These are phyloP conservation scores for Bolboschoenoplectus hybrid DNA, from an alignment of 202 grass and related monocot species.

Conservation along the genomic window DNA sequence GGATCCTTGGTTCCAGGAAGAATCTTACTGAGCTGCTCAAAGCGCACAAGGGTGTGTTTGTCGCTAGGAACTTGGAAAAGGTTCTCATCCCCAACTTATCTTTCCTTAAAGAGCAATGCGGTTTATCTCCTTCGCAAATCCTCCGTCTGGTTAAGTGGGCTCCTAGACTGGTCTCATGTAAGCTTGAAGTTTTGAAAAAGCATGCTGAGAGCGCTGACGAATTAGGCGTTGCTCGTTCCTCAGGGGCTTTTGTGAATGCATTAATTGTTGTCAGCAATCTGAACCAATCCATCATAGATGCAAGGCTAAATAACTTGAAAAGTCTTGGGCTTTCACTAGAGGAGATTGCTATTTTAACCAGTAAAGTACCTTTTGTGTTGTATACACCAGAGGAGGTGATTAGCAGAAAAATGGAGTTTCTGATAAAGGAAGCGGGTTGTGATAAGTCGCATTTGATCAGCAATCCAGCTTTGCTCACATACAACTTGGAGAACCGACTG, in stretches of 20 bases:
- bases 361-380: conserved; percentile 32
- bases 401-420: conserved; percentile 21
- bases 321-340: conserved; percentile 38
- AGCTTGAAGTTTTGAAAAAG: conserved; percentile 41
- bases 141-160: background rate
- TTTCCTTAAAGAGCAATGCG: conserved; percentile 37
- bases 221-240: conserved; percentile 48
- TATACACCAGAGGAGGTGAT: conserved; percentile 15
- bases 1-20: conserved; percentile 41
- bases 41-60: background rate
- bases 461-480: conserved; percentile 39
- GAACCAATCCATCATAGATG: background rate
- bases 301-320: background rate
- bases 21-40: conserved; percentile 11
- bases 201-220: conserved; percentile 43
- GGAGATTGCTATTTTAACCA: conserved; percentile 24
- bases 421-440: conserved; percentile 45
- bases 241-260: conserved; percentile 54
- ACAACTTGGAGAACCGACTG: conserved; percentile 48
- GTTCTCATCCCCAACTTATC: conserved; percentile 48
- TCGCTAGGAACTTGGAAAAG: conserved; percentile 33
- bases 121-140: conserved; percentile 30
- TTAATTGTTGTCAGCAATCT: background rate
- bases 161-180: background rate
- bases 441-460: conserved; percentile 32